Evolutionary conservation across 2,329 filamentous ascomycete species (phyloP), one percentile per base, ranked within the genome.

Genomic region (Ophiostoma novo-ulmi): DNA sequence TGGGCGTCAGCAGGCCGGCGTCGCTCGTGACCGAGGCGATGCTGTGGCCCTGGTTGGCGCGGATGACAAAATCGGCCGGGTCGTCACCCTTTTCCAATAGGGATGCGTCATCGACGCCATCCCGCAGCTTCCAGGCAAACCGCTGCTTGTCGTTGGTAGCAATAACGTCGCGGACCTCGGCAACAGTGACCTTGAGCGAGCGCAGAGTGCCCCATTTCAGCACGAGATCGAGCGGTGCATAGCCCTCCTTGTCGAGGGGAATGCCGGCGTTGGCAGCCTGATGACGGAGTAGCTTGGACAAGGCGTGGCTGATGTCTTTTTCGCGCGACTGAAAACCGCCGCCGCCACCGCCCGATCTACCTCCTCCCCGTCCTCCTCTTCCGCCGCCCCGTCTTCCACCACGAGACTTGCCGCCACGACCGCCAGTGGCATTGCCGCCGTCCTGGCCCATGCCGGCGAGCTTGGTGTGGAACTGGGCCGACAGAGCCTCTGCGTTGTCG

Each of bases 21-120:
- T 89, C 87, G n/a, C 88, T 88, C 38, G 92, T 89, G 48, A 89
- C 81, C 76, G 88, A 88, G 55, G 71, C 65, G 77, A 99, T 91
- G 76, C 88, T 93, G 82, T 98, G 95, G 70, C 95, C 95, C 81
- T 98, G 95, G 77, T 96, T 97, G 38, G 95, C 95, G 76, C 95
- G 93, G 80, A 99, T 97, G 41, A 96, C 84, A 82, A 89, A 97
- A 78, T 91, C 84, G 0, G 84, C 79, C 0, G 92, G 85, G 64
- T 66, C 64, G 31, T 10, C 17, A 22, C 76, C 73, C 13, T 77
- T 75, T 58, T 76, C 75, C 70, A 52, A 22, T 1, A 7, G 3
- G 17, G 22, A 13, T 14, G 36, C 39, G 36, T 58, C 68, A n/a
- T 14, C 63, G 55, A 8, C 20, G 13, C 36, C 48, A 13, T 17